Evolutionary conservation across 2,329 filamentous ascomycete genomes (phyloP).

Genomic region (Ophiostoma sp.): DNA sequence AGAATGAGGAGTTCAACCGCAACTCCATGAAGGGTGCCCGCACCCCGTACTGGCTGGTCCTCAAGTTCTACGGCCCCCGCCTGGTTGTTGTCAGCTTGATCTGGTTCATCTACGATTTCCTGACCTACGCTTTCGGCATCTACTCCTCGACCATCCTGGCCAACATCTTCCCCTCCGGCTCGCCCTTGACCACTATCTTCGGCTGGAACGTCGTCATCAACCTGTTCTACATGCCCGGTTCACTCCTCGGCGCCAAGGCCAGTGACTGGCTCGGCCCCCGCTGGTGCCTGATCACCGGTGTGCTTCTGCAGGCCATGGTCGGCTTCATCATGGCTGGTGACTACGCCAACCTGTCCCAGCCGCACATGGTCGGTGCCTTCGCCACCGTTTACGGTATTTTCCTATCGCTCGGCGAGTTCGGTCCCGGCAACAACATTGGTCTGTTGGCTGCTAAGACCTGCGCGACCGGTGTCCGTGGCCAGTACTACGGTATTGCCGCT

Average conservation of each 20-base stretch:
- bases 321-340: constrained; percentile 87
- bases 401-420: constrained; percentile 74
- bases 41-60: constrained; percentile 57
- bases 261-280: constrained; percentile 79
- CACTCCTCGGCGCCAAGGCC: constrained; percentile 72
- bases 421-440: constrained; percentile 89
- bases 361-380: constrained; percentile 69
- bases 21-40: constrained; percentile 65
- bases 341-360: constrained; percentile 68
- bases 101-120: constrained; percentile 89
- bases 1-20: constrained; percentile 74
- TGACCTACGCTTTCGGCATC: constrained; percentile 79
- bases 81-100: constrained; percentile 70
- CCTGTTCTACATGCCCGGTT: constrained; percentile 84
- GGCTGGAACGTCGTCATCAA: constrained; percentile 90
- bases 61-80: constrained; percentile 71
- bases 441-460: constrained; percentile 83
- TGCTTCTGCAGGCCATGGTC: constrained; percentile 70
- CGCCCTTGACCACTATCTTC: constrained; percentile 73
- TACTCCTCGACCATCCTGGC: constrained; percentile 75
- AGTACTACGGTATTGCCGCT: constrained; percentile 72
- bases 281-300: constrained; percentile 69
- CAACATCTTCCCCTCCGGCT: constrained; percentile 59
- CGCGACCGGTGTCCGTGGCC: constrained; percentile 81
- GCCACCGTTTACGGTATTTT: constrained; percentile 80